Base-by-base conservation (phyloP, 306 rosid genomes). In the Carpinus viminea region DNA sequence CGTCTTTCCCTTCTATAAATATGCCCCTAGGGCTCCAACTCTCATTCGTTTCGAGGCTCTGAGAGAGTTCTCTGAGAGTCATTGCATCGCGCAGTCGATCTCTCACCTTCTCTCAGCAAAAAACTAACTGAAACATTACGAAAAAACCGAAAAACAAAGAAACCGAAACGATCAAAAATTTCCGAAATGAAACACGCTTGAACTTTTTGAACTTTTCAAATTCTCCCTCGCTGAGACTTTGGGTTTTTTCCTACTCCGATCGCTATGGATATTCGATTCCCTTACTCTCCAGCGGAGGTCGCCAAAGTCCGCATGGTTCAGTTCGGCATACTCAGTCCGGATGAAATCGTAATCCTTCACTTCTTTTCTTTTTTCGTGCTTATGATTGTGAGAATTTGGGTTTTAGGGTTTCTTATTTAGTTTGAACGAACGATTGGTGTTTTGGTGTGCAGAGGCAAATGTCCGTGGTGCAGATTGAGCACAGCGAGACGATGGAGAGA, bases 231-330 rank as follows among this genome's bases (percentile, higher is more conserved):
- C 69, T 82, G 73, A 82, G 80, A 71, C 79, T 78, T 57, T 81
- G 57, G 61, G 83, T 78, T 83, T 82, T 78, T 34, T 31, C 12
- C 55, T 16, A 26, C 7, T 69, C 78, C 77, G 81, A 80, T 85
- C 83, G 77, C 89, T 92, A 96, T 96, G 99, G 99, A 96, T 88
- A 81, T 96, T 8, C 91, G 99, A 24, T 96, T 96, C 74, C 98
- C 99, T 0, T 93, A 31, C 87, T 96, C 99, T 21, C 99, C 99
- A 79, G 97, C 98, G 80, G 99, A 96, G 91, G 97, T 96, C 15
- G 86, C 97, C 85, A 96, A 93, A 87, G 96, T 96, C 80, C 91
- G 90, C 7, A 73, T 81, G 80, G 99, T 96, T 80, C 99, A 96
- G 88, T 96, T 96, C 59, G 98, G 98, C 66, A 96, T 96, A 50